Evolutionary conservation across 225 moss, liverwort and hornwort species (phyloP).

Genomic region (Bryoerythrophyllum caledonicum): DNA sequence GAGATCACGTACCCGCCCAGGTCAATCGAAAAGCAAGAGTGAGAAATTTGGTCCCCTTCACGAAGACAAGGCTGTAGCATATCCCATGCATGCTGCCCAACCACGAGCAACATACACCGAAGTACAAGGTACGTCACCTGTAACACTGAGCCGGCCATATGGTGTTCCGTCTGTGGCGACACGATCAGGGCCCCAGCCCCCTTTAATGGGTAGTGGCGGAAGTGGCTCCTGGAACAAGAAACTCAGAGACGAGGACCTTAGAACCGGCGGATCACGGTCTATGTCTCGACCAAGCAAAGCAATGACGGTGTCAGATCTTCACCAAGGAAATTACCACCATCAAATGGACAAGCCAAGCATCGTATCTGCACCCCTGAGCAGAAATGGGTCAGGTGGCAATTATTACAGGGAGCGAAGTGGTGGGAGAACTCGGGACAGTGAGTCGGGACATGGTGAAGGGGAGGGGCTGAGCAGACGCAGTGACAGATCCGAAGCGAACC

Average conservation of each 20-base stretch:
- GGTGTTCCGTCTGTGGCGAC: slow-evolving; percentile 68
- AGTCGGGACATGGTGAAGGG: slow-evolving; percentile 56
- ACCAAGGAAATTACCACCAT: slow-evolving; percentile 38
- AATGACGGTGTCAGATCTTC: slow-evolving; percentile 82
- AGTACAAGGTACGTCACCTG: slow-evolving; percentile 86
- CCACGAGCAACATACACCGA: slow-evolving; percentile 73
- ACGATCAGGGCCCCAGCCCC: slow-evolving; percentile 91
- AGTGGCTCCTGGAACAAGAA: slow-evolving; percentile 89
- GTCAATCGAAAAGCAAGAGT: slow-evolving; percentile 91
- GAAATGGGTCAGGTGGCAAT: slow-evolving; percentile 76
- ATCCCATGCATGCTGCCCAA: slow-evolving; percentile 80
- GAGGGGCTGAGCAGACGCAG: slow-evolving; percentile 55
- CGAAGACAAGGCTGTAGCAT: slow-evolving; percentile 87
- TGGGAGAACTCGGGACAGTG: slow-evolving; percentile 66
- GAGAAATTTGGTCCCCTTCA: slow-evolving; percentile 95
- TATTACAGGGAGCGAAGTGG: slow-evolving; percentile 73
- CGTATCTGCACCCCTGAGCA: slow-evolving; percentile 63
- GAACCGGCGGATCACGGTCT: slow-evolving; percentile 74
- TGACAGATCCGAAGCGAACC: slow-evolving; percentile 64
- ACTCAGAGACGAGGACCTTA: slow-evolving; percentile 84
- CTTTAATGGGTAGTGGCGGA: slow-evolving; percentile 65
- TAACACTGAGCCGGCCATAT: slow-evolving; percentile 56
- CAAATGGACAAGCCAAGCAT: slow-evolving; percentile 66
- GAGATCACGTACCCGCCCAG: slow-evolving; percentile 75
- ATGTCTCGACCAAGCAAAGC: slow-evolving; percentile 72